Evolutionary conservation across 1,284 basidiomycete genomes (phyloP).

Genomic region (Puccinia brachypodii): DNA sequence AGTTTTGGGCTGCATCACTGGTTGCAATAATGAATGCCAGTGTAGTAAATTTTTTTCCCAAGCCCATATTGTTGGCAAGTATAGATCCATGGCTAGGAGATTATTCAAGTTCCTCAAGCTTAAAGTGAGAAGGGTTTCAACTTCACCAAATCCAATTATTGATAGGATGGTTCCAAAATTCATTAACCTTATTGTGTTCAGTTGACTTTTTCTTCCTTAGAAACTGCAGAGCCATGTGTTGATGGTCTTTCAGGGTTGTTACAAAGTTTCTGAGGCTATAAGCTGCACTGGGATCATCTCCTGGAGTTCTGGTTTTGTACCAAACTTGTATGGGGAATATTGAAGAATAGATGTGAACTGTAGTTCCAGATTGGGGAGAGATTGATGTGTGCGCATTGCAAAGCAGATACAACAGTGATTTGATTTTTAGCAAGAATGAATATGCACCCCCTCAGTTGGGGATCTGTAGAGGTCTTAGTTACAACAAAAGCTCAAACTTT

Average conservation of each 20-base stretch:
- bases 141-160: neutral
- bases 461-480: neutral
- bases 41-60: neutral
- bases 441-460: neutral
- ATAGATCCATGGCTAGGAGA: neutral
- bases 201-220: neutral
- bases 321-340: neutral
- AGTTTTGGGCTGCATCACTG: neutral
- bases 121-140: neutral
- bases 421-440: neutral
- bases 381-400: neutral
- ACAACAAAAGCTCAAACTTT: neutral
- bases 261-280: neutral
- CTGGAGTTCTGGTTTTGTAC: neutral
- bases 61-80: neutral
- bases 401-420: neutral
- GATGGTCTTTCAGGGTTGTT: neutral
- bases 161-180: neutral
- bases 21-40: neutral
- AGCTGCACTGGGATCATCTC: neutral
- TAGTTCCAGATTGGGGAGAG: neutral
- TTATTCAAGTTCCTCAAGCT: neutral
- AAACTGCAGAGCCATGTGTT: neutral
- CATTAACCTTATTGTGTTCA: neutral
- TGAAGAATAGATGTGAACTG: neutral